Percentiles rank a stretch among this genome's conserved stretches.
These are phyloP conservation scores for Tylopilus rubrobrunneus DNA, from an alignment of 768 basidiomycete species.

Conservation along the genomic window DNA sequence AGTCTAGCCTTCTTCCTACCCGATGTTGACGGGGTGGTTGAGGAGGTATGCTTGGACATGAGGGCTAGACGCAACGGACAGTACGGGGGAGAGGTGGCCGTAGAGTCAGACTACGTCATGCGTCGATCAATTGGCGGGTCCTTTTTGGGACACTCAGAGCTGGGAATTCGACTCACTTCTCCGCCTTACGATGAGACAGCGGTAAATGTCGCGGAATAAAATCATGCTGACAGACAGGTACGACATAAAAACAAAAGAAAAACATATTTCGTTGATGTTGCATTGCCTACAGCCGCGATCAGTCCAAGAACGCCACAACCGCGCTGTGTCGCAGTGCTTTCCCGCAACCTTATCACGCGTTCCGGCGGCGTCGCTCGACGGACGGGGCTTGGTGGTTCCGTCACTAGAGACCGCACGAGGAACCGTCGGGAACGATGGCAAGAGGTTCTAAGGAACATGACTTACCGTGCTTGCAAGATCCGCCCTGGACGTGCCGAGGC, in stretches of 20 bases:
- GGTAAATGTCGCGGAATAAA: background rate
- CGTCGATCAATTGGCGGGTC: constrained; percentile 21
- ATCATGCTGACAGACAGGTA: constrained; percentile 1
- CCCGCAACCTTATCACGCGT: constrained; percentile 7
- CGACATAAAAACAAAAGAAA: background rate
- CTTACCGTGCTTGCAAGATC: constrained; percentile 17
- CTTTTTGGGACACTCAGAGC: constrained; percentile 19
- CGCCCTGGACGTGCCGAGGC: constrained; percentile 2
- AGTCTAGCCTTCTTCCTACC: constrained; percentile 23
- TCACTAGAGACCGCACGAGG: background rate
- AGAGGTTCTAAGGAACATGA: background rate
- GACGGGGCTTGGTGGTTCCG: constrained; percentile 1
- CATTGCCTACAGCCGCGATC: constrained; percentile 8
- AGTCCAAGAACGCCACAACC: constrained; percentile 14
- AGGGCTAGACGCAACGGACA: constrained; percentile 2
- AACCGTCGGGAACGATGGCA: background rate
- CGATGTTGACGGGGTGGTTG: constrained; percentile 4
- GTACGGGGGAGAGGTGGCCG: constrained; percentile 13
- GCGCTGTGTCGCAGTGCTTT: constrained; percentile 2
- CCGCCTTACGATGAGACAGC: background rate
- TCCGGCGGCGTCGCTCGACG: constrained; percentile 16
- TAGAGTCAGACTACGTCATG: constrained; percentile 22
- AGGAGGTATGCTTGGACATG: constrained; percentile 21
- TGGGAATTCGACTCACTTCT: background rate
- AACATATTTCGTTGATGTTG: background rate